phyloP scores from a whole-genome alignment of 495 filamentous ascomycete species.

The Penicillium diatomitis region DNA sequence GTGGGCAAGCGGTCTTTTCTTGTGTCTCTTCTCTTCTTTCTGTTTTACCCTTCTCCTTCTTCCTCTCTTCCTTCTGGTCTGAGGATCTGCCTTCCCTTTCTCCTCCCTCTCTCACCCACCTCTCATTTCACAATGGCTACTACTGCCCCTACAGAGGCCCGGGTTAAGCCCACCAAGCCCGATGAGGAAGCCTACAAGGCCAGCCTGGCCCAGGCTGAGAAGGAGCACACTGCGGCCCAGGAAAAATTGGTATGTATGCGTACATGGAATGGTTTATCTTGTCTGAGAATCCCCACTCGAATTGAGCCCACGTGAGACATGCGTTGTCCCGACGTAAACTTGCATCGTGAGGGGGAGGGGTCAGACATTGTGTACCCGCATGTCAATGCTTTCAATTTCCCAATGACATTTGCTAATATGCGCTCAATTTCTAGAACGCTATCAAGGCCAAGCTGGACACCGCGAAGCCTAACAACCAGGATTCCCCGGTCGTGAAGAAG shows the following conservation, averaged over 20 bases:
- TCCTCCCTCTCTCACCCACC: not conserved
- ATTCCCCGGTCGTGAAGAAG: constrained; percentile 62
- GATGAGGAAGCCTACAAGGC: constrained; percentile 49
- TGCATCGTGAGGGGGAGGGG: not conserved
- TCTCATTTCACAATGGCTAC: constrained; percentile 24
- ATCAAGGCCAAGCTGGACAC: constrained; percentile 77
- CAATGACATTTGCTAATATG: constrained; percentile 2
- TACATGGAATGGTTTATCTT: too few relatives aligned
- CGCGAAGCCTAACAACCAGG: constrained; percentile 65
- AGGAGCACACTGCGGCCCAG: constrained; percentile 65
- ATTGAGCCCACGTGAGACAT: too few relatives aligned
- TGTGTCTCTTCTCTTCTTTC: constrained; percentile 6
- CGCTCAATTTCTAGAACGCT: constrained; percentile 49
- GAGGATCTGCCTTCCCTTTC: constrained; percentile 4
- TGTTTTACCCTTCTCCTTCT: not conserved
- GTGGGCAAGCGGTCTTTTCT: constrained; percentile 4
- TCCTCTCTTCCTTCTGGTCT: constrained; percentile 6
- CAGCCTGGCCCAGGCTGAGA: constrained; percentile 65
- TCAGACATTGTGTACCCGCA: not conserved
- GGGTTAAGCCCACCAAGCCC: constrained; percentile 46
- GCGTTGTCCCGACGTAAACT: not conserved
- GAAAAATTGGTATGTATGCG: constrained; percentile 62
- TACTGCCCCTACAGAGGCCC: constrained; percentile 34
- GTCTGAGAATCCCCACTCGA: too few relatives aligned
- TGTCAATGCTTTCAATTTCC: not conserved